Evolutionary conservation across 2,329 filamentous ascomycete genomes (phyloP), one percentile per base, ranked within the genome.

Genomic region (Apiospora hydei): DNA sequence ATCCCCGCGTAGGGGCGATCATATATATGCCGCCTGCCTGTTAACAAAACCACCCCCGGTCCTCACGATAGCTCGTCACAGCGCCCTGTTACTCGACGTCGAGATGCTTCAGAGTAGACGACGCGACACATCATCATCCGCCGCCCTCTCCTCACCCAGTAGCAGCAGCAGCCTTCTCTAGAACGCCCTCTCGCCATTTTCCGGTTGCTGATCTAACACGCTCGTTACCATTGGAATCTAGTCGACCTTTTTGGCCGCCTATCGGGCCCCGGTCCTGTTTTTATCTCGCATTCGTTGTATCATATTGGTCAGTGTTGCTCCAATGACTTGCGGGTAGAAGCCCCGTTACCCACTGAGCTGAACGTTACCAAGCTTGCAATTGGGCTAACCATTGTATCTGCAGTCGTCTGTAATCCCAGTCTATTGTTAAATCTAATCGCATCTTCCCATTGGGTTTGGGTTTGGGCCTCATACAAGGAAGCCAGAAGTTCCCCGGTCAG

Each of bases 291-390:
- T 69, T 53, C 77, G 70, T 79, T 83, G 81, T 83, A 83, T 80
- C 79, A 83, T 84, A 83, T 69, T 83, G 82, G 82, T 84, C 78
- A 83, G 82, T 83, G 73, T 64, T 75, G 77, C 73, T 80, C 80
- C 77, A 81, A 80, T 80, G 69, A 73, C 44, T 21, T 26, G 44
- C 67, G 14, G 16, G 18, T 49, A 49, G 16, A 49, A 46, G 26
- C 67, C 38, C 67, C 44, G 67, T 69, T 69, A 69, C 67, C 67
- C 26, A 69, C 67, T 30, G 30, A 68, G 57, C 57, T 64, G 57
- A 41, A 64, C 11, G 57, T 24, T 24, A 64, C 57, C 34, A 64
- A 64, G 57, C 18, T 64, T 64, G 57, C 34, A 64, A 64, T 64
- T 64, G 57, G 57, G 57, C 57, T 64, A 64, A 64, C 57, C 57